Evolutionary conservation across 2,329 filamentous ascomycete species (phyloP).

Genomic region (Cladobotryum protrusum): DNA sequence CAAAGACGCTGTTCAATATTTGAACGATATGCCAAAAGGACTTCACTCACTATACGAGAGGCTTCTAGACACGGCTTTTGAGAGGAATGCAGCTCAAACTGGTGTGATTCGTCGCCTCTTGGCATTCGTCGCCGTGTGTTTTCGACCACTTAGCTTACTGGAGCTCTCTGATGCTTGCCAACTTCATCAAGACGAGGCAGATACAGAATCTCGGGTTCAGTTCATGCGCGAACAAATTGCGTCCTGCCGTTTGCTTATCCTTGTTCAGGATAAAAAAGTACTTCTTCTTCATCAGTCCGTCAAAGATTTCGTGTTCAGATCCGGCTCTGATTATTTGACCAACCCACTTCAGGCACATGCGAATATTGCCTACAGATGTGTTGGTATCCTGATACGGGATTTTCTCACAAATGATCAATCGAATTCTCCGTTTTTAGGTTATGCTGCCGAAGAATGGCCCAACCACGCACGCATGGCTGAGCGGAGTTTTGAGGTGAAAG

Average conservation of each 20-base stretch:
- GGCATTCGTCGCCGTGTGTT: conserved; percentile 6
- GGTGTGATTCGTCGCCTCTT: conserved; percentile 9
- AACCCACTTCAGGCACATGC: conserved; percentile 1
- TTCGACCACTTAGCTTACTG: conserved; percentile 9
- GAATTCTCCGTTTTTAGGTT: not conserved
- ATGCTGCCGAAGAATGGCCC: conserved; percentile 4
- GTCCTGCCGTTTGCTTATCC: conserved; percentile 13
- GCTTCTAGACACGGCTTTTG: conserved; percentile 10
- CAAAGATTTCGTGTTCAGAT: conserved; percentile 12
- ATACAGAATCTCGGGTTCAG: conserved; percentile 7
- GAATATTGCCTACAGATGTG: not conserved
- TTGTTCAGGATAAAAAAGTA: conserved; percentile 14
- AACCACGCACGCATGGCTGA: conserved; percentile 9
- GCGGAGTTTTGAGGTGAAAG: conserved; percentile 1
- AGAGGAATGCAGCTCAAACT: not conserved
- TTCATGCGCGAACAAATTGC: conserved; percentile 12
- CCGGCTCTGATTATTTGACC: not conserved
- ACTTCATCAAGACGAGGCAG: conserved; percentile 10
- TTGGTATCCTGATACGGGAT: not conserved
- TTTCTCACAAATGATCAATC: not conserved
- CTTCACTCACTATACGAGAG: conserved; percentile 14
- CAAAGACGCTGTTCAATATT: conserved; percentile 15
- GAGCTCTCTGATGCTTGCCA: conserved; percentile 14
- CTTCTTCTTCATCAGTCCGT: conserved; percentile 15
- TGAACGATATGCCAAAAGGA: conserved; percentile 17